Evolutionary conservation across 2,329 filamentous ascomycete genomes (phyloP).

Genomic region (Ophiocordyceps camponoti-leonardi): DNA sequence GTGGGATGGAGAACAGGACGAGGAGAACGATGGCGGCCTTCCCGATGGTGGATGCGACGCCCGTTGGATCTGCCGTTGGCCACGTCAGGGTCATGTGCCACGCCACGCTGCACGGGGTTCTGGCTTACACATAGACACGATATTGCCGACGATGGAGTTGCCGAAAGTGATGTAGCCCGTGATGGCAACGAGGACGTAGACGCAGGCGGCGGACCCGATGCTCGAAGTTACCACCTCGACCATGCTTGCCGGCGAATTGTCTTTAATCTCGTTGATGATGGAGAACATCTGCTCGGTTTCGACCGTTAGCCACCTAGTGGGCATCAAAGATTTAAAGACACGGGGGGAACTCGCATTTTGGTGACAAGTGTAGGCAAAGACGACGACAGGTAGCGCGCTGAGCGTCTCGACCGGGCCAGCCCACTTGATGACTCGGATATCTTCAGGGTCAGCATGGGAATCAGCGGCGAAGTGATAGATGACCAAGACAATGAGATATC

Average conservation of each 20-base stretch:
- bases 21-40: conserved; percentile 90
- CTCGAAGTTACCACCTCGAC: conserved; percentile 65
- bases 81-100: conserved; percentile 7
- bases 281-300: conserved; percentile 67
- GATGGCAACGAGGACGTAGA: conserved; percentile 84
- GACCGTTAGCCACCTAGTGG: conserved; percentile 7
- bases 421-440: conserved; percentile 63
- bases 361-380: conserved; percentile 99
- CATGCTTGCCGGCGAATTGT: conserved; percentile 60
- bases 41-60: conserved; percentile 70
- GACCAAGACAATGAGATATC: conserved; percentile 82
- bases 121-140: conserved; percentile 71
- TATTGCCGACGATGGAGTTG: conserved; percentile 77
- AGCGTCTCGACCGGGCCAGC: conserved; percentile 62
- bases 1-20: conserved; percentile 88
- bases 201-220: conserved; percentile 71
- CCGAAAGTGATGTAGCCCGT: conserved; percentile 95
- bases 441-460: conserved; percentile 53
- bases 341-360: conserved; percentile 54
- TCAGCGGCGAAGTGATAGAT: conserved; percentile 84
- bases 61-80: conserved; percentile 16
- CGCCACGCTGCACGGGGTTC: neutral
- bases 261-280: conserved; percentile 83
- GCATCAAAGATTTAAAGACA: neutral
- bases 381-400: conserved; percentile 80